Base-by-base conservation (phyloP, 2,329 filamentous ascomycete species). In the Grosmannia penicillata region DNA sequence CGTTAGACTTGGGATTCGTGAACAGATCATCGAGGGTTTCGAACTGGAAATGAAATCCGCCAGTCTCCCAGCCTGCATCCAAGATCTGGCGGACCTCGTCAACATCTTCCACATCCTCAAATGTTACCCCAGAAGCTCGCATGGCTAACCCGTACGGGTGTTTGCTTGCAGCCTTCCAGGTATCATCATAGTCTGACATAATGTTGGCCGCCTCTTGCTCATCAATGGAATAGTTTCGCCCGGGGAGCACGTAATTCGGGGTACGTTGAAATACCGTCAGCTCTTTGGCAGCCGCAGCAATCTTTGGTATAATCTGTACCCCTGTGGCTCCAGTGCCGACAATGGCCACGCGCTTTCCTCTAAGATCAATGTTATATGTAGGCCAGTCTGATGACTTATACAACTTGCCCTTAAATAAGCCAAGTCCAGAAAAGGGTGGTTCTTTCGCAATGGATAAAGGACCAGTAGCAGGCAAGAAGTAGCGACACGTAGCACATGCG, bases 231-330 rank as follows among this genome's bases (percentile, higher is more conserved):
- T 41, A 41, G 36, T 43, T 43, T 21, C 42, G 42, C 13, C 38
- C 39, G 13, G 69, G 61, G 28, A 79, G 49, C 39, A 87, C 66
- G 49, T 82, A 87, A 1, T 68, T 70, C 0, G 84, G 83, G 30
- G 75, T 83, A 38, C 84, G 73, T 57, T 93, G 84, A 3, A 93
- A 66, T 72, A 89, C 84, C 1, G 81, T 86, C 26, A 86, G 75
- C 13, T 70, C 67, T 6, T 59, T 59, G 3, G 79, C 81, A 29
- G 68, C 70, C 29, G 81, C 60, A 0, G 75, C 72, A 36, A 93
- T 58, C 33, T 66, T 70, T 1, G 84, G 84, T 2, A 91, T 53
- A 1, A 93, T 63, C 0, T 83, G 91, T 33, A 89, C 60, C 5
- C 83, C 78, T 0, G 84, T 93, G 2, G 84, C 83, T 4, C 84